phyloP scores from a whole-genome alignment of 495 filamentous ascomycete species.

The Trichoderma virens region DNA sequence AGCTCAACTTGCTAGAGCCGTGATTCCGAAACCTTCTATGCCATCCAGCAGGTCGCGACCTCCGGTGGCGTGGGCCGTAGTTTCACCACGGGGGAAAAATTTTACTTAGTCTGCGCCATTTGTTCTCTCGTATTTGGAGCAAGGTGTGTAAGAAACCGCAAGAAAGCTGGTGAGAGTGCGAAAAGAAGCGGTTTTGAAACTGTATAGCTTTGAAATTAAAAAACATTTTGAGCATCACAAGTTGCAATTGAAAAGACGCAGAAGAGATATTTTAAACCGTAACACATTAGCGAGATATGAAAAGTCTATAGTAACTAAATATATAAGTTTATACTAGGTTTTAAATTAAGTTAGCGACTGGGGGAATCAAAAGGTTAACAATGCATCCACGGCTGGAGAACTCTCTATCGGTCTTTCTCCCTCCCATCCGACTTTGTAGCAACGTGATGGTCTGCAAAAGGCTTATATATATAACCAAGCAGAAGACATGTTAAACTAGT shows the following conservation, averaged over 20 bases:
- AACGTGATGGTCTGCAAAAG: background rate
- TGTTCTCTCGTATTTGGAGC: background rate
- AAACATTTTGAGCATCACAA: background rate
- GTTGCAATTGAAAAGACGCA: background rate
- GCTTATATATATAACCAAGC: background rate
- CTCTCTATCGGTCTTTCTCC: background rate
- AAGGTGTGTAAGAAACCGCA: background rate
- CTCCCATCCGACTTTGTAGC: background rate
- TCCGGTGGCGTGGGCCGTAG: conserved; percentile 2
- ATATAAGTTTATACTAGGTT: conserved; percentile 2
- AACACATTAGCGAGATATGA: conserved; percentile 5
- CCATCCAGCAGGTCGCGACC: background rate
- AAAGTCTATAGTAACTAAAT: conserved; percentile 9
- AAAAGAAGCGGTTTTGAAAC: background rate
- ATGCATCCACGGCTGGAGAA: conserved; percentile 9
- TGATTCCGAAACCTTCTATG: background rate
- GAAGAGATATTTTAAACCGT: background rate
- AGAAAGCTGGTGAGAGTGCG: background rate
- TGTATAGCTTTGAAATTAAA: background rate
- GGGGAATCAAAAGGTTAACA: conserved; percentile 9
- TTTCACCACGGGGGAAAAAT: background rate
- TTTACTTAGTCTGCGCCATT: background rate
- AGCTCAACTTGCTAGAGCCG: background rate
- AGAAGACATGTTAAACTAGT: background rate
- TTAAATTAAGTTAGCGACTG: conserved; percentile 10